These are phyloP conservation scores for Geranomyces michiganensis DNA, from an alignment of 192 early-diverging fungal species.

Conservation along the genomic window DNA sequence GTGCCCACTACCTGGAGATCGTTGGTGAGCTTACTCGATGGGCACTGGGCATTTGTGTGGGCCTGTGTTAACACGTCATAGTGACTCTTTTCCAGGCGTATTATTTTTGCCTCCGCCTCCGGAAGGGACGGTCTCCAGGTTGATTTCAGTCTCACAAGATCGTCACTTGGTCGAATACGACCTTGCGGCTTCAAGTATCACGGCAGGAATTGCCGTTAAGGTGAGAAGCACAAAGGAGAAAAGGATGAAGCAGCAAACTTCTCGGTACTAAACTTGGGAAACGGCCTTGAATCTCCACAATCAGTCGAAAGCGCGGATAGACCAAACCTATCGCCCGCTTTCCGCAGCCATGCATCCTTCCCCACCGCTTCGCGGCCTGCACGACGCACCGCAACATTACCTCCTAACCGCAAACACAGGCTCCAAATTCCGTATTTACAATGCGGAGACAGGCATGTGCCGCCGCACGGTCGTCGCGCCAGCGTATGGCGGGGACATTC, in stretches of 20 bases:
- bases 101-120: slow-evolving; percentile 39
- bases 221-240: slow-evolving; percentile 1
- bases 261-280: neutral
- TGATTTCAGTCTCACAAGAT: slow-evolving; percentile 50
- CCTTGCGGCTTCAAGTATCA: slow-evolving; percentile 36
- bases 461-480: slow-evolving; percentile 60
- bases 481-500: slow-evolving; percentile 47
- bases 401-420: slow-evolving; percentile 47
- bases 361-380: slow-evolving; percentile 4
- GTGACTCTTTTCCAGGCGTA: slow-evolving; percentile 27
- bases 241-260: neutral
- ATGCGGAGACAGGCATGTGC: slow-evolving; percentile 50
- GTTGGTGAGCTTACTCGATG: slow-evolving; percentile 41
- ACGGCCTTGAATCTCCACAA: neutral
- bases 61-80: neutral
- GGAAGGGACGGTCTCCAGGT: slow-evolving; percentile 27
- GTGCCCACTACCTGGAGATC: slow-evolving; percentile 51
- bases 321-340: slow-evolving; percentile 49
- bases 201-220: slow-evolving; percentile 44
- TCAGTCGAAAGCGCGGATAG: slow-evolving; percentile 43
- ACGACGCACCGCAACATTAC: slow-evolving; percentile 45
- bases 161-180: slow-evolving; percentile 56
- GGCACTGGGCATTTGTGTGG: neutral
- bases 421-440: slow-evolving; percentile 50
- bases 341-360: slow-evolving; percentile 48